Conservation (phyloP, 306 rosid genomes). For the Trifolium subterraneum region DNA sequence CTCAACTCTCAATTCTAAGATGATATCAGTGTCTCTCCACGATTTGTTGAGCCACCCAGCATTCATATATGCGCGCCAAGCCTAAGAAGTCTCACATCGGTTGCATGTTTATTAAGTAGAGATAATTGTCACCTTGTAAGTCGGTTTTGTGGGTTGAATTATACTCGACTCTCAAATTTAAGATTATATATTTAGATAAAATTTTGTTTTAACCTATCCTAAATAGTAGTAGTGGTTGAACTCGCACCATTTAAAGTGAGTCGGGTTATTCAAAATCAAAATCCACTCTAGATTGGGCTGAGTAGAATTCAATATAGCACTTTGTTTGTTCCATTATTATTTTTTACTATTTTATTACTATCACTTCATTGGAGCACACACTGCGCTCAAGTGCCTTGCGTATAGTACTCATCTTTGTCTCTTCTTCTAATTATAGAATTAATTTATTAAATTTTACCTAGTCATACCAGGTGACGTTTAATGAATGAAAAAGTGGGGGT, state of each 20-base stretch:
- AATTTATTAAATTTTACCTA: not conserved
- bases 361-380: slow-evolving; percentile 1
- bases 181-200: too few relatives aligned
- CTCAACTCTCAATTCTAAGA: too few relatives aligned
- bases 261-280: not conserved
- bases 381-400: slow-evolving; percentile 1
- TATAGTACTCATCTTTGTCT: not conserved
- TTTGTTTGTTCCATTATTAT: not conserved
- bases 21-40: too few relatives aligned
- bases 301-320: not conserved
- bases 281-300: not conserved
- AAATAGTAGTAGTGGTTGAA: not conserved
- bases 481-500: slow-evolving; percentile 1
- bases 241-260: not conserved
- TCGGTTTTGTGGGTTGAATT: too few relatives aligned
- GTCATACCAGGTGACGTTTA: not conserved
- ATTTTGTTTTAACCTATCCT: not conserved
- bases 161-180: too few relatives aligned
- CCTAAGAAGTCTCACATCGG: too few relatives aligned
- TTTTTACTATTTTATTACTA: not conserved
- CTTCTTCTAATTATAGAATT: not conserved
- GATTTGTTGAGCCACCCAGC: too few relatives aligned
- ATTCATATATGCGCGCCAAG: too few relatives aligned
- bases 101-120: too few relatives aligned
- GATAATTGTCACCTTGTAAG: too few relatives aligned